A percentile compares a stretch with the other conserved stretches of the same genome.
Conservation (phyloP, 495 filamentous ascomycete species). For the Letharia lupina region DNA sequence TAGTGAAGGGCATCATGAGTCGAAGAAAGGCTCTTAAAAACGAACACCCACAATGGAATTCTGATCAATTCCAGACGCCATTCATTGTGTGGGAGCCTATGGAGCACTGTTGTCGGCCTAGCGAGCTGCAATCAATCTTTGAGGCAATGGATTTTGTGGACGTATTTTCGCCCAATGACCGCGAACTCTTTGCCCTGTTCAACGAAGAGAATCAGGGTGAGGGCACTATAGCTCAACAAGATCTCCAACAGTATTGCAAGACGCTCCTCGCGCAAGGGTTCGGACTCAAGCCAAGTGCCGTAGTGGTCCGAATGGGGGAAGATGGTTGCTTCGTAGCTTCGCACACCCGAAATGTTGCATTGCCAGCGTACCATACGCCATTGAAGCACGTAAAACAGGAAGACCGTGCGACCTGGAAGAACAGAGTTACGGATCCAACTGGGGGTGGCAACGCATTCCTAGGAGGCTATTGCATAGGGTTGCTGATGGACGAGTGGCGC, state of each 20-base stretch:
- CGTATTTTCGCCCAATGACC: slow-evolving; percentile 80
- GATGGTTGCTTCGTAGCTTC: slow-evolving; percentile 49
- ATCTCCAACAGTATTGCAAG: slow-evolving; percentile 20
- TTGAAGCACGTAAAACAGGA: not conserved
- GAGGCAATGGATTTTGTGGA: slow-evolving; percentile 67
- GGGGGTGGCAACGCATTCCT: slow-evolving; percentile 95
- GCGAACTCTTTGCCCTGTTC: slow-evolving; percentile 50
- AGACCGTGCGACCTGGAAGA: not conserved
- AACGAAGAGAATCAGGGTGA: not conserved
- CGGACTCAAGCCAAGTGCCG: slow-evolving; percentile 38
- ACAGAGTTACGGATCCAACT: slow-evolving; percentile 76
- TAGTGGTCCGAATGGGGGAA: slow-evolving; percentile 50
- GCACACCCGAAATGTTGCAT: slow-evolving; percentile 31
- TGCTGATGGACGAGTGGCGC: slow-evolving; percentile 4
- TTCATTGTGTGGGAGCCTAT: slow-evolving; percentile 93
- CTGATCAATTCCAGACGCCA: slow-evolving; percentile 35
- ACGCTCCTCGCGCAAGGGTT: slow-evolving; percentile 50
- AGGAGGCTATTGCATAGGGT: slow-evolving; percentile 44
- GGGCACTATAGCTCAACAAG: not conserved
- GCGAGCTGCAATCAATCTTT: slow-evolving; percentile 63
- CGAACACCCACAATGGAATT: not conserved
- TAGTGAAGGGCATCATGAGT: slow-evolving; percentile 54
- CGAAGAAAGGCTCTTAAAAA: slow-evolving; percentile 33
- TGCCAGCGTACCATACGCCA: slow-evolving; percentile 13
- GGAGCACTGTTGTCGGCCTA: slow-evolving; percentile 73